Conservation (phyloP, 2,329 filamentous ascomycete species). For the Emergomyces orientalis region DNA sequence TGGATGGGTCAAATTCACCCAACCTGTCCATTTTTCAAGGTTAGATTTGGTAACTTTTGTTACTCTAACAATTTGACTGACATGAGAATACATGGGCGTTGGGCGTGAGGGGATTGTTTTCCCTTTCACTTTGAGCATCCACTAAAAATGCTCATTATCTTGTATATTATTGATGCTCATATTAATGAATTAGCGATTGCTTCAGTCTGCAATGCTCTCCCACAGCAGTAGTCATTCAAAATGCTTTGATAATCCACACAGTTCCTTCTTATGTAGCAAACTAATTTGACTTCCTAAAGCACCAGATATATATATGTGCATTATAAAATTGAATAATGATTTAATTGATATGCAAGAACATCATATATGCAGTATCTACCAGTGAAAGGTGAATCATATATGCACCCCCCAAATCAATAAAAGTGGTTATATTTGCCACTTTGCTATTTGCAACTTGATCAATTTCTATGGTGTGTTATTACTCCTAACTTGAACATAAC, state of each 20-base stretch:
- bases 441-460: too few species aligned
- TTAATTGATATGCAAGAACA: not conserved
- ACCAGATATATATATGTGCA: not conserved
- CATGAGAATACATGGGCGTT: not conserved
- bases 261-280: not conserved
- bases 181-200: not conserved
- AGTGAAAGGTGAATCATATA: not conserved
- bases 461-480: too few species aligned
- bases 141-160: not conserved
- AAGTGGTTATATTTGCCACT: too few species aligned
- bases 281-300: not conserved
- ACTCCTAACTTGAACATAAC: not conserved
- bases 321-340: not conserved
- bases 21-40: not conserved
- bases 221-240: not conserved
- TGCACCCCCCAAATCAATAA: not conserved
- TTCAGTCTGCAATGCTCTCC: not conserved
- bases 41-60: not conserved
- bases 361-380: not conserved
- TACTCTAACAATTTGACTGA: not conserved
- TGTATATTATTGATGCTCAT: not conserved
- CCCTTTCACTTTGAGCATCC: not conserved
- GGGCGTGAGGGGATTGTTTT: not conserved
- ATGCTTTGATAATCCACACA: not conserved
- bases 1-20: not conserved